Evolutionary conservation across 179 eudicot genomes (phyloP).

Genomic region (Spinacia oleracea): DNA sequence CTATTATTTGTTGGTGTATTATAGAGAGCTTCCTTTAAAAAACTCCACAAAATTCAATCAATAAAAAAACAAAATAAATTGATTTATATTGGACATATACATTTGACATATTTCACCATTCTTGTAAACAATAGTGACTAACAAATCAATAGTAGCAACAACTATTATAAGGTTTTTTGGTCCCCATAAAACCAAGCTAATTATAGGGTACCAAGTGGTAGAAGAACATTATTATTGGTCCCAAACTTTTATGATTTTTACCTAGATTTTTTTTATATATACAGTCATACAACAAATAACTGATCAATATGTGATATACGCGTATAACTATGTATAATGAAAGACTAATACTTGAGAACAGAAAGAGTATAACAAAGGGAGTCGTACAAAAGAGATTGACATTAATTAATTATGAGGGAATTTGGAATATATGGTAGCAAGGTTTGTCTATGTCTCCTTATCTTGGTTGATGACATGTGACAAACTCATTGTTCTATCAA

Average conservation of each 20-base stretch:
- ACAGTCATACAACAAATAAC: no score
- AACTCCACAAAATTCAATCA: conserved; percentile 13
- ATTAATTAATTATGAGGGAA: conserved; percentile 27
- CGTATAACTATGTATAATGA: no score
- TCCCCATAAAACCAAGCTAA: conserved; percentile 34
- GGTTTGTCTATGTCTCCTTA: conserved; percentile 39
- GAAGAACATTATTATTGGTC: conserved; percentile 1
- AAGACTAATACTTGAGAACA: neutral
- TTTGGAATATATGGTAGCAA: conserved; percentile 44
- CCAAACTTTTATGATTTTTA: neutral
- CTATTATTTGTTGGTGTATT: conserved; percentile 19
- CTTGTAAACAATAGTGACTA: conserved; percentile 24
- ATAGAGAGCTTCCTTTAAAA: neutral
- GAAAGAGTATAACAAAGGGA: neutral
- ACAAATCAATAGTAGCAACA: conserved; percentile 26
- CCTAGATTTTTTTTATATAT: no score
- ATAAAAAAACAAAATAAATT: neutral
- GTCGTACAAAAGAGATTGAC: conserved; percentile 31
- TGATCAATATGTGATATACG: no score
- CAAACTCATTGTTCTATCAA: conserved; percentile 22
- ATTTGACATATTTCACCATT: neutral
- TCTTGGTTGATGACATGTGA: conserved; percentile 32
- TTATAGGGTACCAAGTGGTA: neutral
- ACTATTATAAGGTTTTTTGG: conserved; percentile 29
- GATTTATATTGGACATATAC: conserved; percentile 17